These are phyloP conservation scores for Cyberlindnera maritima DNA, from an alignment of 805 yeast species.

Conservation along the genomic window DNA sequence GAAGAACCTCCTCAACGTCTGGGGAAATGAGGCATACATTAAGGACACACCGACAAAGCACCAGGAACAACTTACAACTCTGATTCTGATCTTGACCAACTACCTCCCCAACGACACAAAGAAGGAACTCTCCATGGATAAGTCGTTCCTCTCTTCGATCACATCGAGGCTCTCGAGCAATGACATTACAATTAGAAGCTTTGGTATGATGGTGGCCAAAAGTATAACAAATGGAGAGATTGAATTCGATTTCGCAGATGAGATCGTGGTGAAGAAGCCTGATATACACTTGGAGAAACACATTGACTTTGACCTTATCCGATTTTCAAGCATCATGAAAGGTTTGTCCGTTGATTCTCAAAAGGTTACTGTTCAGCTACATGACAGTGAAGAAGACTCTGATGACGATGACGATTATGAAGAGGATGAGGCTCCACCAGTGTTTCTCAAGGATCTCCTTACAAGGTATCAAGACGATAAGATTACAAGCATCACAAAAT, in stretches of 20 bases:
- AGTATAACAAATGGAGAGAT: constrained; percentile 30
- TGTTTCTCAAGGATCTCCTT: constrained; percentile 73
- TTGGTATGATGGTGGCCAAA: constrained; percentile 62
- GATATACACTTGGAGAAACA: constrained; percentile 1
- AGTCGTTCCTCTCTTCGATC: constrained; percentile 46
- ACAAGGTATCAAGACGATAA: constrained; percentile 48
- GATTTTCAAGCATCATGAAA: constrained; percentile 13
- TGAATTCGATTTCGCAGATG: constrained; percentile 31
- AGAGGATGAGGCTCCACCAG: constrained; percentile 45
- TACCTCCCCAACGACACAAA: constrained; percentile 27
- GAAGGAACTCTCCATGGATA: constrained; percentile 32
- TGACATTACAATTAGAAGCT: constrained; percentile 40
- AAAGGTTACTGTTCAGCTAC: constrained; percentile 13
- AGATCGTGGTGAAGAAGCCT: constrained; percentile 2
- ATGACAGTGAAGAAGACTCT: constrained; percentile 31
- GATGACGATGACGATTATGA: constrained; percentile 30
- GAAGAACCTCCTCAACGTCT: constrained; percentile 20
- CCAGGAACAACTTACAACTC: constrained; percentile 50
- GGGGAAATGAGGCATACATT: constrained; percentile 39
- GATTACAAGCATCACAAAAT: constrained; percentile 35
- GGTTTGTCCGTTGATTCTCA: constrained; percentile 10
- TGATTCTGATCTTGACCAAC: constrained; percentile 38
- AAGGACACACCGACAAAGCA: constrained; percentile 36
- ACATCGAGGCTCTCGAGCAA: constrained; percentile 52
- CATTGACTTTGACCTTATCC: constrained; percentile 17